These are phyloP conservation scores for Isoetes taiwanensis DNA, from an alignment of 75 land plant genomes.

Conservation along the genomic window DNA sequence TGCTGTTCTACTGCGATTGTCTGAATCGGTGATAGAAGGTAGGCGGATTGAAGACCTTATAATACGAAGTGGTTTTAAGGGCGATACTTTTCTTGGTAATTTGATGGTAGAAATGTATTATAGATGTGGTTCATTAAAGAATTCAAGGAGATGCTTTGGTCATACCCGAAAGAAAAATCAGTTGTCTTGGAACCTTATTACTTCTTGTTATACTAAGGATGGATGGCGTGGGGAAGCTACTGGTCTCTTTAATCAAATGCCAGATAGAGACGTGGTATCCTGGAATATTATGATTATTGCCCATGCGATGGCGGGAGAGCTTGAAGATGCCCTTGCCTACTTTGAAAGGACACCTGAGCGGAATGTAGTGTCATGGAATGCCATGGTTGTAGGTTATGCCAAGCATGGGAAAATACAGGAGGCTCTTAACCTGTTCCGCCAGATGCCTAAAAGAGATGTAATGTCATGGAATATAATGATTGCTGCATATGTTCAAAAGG, in stretches of 20 bases:
- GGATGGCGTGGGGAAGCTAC: not conserved
- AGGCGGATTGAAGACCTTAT: too few relatives aligned
- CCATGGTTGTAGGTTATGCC: not conserved
- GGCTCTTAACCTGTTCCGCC: not conserved
- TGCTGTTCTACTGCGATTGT: too few relatives aligned
- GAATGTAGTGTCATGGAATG: not conserved
- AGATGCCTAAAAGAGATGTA: not conserved
- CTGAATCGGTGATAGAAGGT: too few relatives aligned
- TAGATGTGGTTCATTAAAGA: too few relatives aligned
- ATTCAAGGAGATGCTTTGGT: too few relatives aligned
- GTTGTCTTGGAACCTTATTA: not conserved
- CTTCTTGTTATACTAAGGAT: not conserved
- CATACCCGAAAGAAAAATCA: too few relatives aligned
- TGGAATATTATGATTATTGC: not conserved
- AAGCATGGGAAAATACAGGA: not conserved
- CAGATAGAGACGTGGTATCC: not conserved
- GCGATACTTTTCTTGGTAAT: too few relatives aligned
- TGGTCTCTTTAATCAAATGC: not conserved
- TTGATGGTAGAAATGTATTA: too few relatives aligned
- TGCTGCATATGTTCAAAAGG: not conserved
- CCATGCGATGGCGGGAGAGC: not conserved
- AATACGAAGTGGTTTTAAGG: too few relatives aligned
- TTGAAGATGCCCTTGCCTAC: not conserved
- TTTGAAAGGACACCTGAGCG: not conserved
- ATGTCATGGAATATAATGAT: slow-evolving; percentile 4